phyloP scores from a whole-genome alignment of 768 basidiomycete genomes.

The Auriscalpium vulgare region DNA sequence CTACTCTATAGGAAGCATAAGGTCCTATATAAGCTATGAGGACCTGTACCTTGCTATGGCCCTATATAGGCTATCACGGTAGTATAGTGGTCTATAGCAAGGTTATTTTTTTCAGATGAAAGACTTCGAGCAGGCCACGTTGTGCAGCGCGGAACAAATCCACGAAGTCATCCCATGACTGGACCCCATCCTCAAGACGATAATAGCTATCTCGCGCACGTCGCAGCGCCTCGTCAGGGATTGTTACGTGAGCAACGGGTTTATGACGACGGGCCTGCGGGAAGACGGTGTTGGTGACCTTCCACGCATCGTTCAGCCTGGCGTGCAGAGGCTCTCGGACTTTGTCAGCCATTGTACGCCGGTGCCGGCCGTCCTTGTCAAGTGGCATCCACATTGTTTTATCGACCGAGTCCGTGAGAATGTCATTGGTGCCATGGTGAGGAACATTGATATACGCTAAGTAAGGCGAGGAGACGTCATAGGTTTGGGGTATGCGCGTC shows the following conservation, averaged over 20 bases:
- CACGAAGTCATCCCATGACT: neutral
- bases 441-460: neutral
- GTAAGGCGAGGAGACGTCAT: too few relatives aligned
- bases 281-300: neutral
- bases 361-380: conserved; percentile 3
- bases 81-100: too few relatives aligned
- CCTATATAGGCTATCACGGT: too few relatives aligned
- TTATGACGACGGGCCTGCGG: neutral
- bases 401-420: conserved; percentile 25
- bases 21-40: too few relatives aligned
- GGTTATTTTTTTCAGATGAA: too few relatives aligned
- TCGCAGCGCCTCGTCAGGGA: neutral
- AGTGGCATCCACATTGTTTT: neutral
- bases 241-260: neutral
- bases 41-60: too few relatives aligned
- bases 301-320: neutral
- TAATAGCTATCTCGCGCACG: neutral
- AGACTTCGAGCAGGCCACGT: neutral
- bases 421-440: conserved; percentile 17
- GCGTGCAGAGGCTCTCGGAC: conserved; percentile 1
- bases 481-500: too few relatives aligned
- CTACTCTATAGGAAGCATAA: too few relatives aligned
- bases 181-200: neutral
- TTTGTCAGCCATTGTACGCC: conserved; percentile 6
- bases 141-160: neutral